These are phyloP conservation scores for Tritrichomonas musculus DNA, from an alignment of 208 protist species.

Conservation along the genomic window DNA sequence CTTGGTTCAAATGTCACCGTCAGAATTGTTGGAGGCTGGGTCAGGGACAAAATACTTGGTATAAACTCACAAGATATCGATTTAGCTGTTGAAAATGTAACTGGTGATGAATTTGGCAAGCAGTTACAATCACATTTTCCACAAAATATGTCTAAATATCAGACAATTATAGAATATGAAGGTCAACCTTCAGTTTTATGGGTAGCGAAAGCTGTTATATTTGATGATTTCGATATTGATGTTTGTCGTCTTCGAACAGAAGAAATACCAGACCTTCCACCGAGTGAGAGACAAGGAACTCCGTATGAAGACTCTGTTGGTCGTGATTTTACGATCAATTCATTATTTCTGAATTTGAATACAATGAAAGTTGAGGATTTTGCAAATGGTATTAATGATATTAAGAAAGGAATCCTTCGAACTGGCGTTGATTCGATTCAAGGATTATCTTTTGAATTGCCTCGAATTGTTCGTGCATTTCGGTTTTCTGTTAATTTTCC, in stretches of 20 bases:
- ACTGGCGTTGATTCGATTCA: constrained; percentile 12
- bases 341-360: constrained; percentile 97
- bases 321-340: constrained; percentile 96
- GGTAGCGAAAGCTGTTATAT: not conserved
- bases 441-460: too few species aligned
- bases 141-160: not conserved
- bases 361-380: constrained; percentile 79
- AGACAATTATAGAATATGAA: not conserved
- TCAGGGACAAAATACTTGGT: not conserved
- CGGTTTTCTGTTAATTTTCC: too few species aligned
- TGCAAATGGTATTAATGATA: constrained; percentile 55
- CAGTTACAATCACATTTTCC: not conserved
- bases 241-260: not conserved
- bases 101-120: not conserved
- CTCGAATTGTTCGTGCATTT: too few species aligned
- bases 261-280: not conserved
- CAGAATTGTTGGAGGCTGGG: not conserved
- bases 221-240: not conserved
- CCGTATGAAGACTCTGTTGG: constrained; percentile 76
- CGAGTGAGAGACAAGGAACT: constrained; percentile 53
- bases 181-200: not conserved
- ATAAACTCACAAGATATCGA: not conserved
- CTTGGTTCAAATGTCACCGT: not conserved
- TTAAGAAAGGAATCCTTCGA: not conserved
- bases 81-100: not conserved